Conservation (phyloP, 495 filamentous ascomycete species). For the Penicillium robsamsonii region DNA sequence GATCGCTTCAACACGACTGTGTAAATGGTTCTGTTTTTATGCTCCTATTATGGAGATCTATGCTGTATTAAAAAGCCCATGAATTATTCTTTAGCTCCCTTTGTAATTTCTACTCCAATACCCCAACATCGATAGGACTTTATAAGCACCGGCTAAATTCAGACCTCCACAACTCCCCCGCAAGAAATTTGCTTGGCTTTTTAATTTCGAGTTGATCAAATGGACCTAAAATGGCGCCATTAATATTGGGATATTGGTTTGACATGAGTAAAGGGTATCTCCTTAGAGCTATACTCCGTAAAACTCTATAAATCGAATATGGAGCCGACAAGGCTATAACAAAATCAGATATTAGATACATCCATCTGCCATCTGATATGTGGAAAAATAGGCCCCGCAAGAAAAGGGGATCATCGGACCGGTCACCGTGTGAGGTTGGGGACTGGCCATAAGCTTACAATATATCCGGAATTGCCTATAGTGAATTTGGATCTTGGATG, state of each 20-base stretch:
- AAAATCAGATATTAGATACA: not conserved
- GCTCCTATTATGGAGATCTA: not conserved
- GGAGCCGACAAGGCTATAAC: no score
- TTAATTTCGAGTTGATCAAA: not conserved
- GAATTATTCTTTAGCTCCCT: conserved; percentile 7
- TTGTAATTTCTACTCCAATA: not conserved
- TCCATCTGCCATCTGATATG: conserved; percentile 20
- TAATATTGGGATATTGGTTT: not conserved
- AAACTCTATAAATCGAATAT: not conserved
- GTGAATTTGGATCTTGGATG: not conserved
- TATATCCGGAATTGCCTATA: not conserved
- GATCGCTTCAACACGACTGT: conserved; percentile 46
- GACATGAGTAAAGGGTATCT: not conserved
- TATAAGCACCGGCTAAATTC: conserved; percentile 21
- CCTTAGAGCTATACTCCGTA: not conserved
- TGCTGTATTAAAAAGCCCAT: conserved; percentile 22
- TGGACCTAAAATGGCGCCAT: not conserved
- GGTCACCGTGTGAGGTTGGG: conserved; percentile 10
- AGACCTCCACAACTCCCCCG: conserved; percentile 17
- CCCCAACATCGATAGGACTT: conserved; percentile 14
- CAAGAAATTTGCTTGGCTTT: conserved; percentile 8
- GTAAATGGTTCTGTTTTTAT: conserved; percentile 20
- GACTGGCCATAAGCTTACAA: no score
- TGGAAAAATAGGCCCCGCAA: conserved; percentile 32
- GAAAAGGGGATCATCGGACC: conserved; percentile 21